Base-by-base conservation (phyloP, 495 filamentous ascomycete species). In the Xylaria intraflava region DNA sequence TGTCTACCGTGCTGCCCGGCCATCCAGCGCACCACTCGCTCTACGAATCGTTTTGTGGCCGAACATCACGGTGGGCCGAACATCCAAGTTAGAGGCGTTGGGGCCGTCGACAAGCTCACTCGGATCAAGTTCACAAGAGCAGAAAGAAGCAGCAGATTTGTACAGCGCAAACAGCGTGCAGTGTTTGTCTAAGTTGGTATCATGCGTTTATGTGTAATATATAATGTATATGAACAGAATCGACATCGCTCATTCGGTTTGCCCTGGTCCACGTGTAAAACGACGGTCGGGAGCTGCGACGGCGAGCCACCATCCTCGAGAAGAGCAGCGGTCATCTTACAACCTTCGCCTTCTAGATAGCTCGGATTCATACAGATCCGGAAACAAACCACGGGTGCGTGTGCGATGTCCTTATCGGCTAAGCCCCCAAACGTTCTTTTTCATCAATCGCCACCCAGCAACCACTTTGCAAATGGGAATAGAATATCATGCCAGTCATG, bases 401-500 rank as follows among this genome's bases (percentile, higher is more conserved):
- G 16, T 10, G 31, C n/a, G 19, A 12, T 30, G 16, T 35, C 30
- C 22, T 14, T 17, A 8, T 40, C 22, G n/a, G n/a, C n/a, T n/a
- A n/a, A n/a, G 24, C 22, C 9, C 19, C 29, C 44, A 9, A n/a
- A 30, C 19, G 20, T 42, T 22, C 24, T 24, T 19, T 20, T 22
- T 38, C 22, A 5, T n/a, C 36, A 6, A 48, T 29, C 36, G 7
- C 22, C 5, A 20, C 20, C 12, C 45, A 26, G 42, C 26, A 55
- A 55, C 52, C 36, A 46, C 51, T 24, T 43, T 49, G 52, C 60
- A 31, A 53, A 55, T 46, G 41, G 52, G 49, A 56, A 31, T 16
- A 46, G 43, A 51, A 49, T 17, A 58, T 65, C 62, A 56, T 67
- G 50, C 62, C 43, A 65, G 46, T 65, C 62, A 29, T 65, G 39